These are phyloP conservation scores for Puccinellia tenuiflora DNA, from an alignment of 176 grass and related monocot species.

Conservation along the genomic window DNA sequence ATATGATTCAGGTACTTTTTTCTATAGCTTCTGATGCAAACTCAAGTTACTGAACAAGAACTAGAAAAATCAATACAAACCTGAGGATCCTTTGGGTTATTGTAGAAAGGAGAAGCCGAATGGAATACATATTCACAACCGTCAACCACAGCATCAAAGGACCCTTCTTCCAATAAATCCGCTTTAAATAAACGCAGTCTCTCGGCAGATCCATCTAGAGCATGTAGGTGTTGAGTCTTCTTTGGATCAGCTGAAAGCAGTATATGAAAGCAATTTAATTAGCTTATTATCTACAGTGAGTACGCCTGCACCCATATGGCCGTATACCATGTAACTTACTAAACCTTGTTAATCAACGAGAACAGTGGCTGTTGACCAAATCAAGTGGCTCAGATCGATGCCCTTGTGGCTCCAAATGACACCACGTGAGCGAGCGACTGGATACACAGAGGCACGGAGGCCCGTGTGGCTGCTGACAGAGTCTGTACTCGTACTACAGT, in stretches of 20 bases:
- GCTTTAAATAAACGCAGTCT: conserved; percentile 40
- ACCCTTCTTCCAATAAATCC: conserved; percentile 32
- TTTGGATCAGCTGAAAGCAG: conserved; percentile 34
- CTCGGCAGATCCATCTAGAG: conserved; percentile 35
- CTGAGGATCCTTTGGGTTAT: conserved; percentile 29
- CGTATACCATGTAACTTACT: no score
- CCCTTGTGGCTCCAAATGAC: no score
- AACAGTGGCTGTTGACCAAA: not conserved
- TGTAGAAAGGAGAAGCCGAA: conserved; percentile 36
- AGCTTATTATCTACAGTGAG: no score
- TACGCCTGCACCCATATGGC: no score
- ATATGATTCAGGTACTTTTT: not conserved
- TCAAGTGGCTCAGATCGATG: not conserved
- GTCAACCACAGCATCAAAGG: conserved; percentile 31
- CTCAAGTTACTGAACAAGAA: not conserved
- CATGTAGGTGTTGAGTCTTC: conserved; percentile 30
- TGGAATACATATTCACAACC: conserved; percentile 47
- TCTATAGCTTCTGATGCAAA: not conserved
- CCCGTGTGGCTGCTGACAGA: no score
- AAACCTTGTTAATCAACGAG: no score
- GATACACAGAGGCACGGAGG: no score
- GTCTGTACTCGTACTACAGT: no score
- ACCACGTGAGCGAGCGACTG: no score
- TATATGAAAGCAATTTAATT: not conserved
- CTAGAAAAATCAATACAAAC: not conserved